Evolutionary conservation across 1,284 basidiomycete genomes (phyloP), one percentile per base, ranked within the genome.

Genomic region (Papiliotrema laurentii): DNA sequence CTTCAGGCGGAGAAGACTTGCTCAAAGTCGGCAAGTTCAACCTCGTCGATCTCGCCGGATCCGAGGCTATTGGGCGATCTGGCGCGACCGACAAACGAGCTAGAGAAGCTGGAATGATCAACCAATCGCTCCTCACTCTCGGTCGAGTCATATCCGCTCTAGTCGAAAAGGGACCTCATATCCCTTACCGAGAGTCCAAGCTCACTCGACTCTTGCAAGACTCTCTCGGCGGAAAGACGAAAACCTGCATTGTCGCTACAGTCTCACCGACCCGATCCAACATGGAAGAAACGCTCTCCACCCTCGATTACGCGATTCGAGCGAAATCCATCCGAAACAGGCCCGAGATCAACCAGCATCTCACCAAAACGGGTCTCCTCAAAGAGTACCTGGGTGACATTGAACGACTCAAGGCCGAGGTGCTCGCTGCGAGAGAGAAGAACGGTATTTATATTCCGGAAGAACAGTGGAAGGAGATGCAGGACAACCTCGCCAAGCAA

Each of bases 101-200:
- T 2, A 80, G 91, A 58, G 96, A 99, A 68, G 96, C 96, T 1
- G 96, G 96, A 7, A 96, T 96, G 87, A 99, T 99, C 74, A 99
- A 99, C 68, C 91, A 97, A 74, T 96, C 90, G 68, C 78, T 99
- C 33, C 78, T 99, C 5, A 97, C 96, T 19, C 83, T 99, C 13
- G 96, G 96, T 1, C 79, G 96, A 37, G 96, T 99, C 40, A 98
- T 99, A 69, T 97, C 94, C 59, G 91, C 90, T 7, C 80, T 99
- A 31, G 94, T 97, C 43, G 94, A 97, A 62, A 87, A 85, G 65
- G 86, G 86, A 16, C 78, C 83, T 43, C 92, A 98, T 72, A 85
- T 97, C 43, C 96, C 96, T 3, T 99, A 98, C 72, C 83, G 92
- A 51, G 80, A 81, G 53, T 81, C 80, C 16, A 98, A 98, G 69